Percentiles rank a stretch among this genome's conserved stretches.
Conservation (phyloP, 2,329 filamentous ascomycete species). For the Zymoseptoria tritici region DNA sequence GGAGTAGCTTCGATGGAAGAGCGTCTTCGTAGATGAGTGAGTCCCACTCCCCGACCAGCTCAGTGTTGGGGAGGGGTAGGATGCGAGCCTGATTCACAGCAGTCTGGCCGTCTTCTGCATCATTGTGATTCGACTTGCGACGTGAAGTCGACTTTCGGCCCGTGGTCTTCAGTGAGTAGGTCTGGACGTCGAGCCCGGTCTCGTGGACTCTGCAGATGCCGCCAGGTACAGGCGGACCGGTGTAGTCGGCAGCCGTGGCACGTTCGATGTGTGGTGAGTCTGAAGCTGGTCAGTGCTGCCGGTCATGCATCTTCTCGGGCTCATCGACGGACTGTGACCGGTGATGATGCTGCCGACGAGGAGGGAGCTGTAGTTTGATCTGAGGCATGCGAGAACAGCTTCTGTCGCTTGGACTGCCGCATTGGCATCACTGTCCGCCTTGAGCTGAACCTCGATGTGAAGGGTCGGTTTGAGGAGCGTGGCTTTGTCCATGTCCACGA, state of each 20-base stretch:
- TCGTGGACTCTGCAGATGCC: slow-evolving; percentile 26
- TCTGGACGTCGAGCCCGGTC: slow-evolving; percentile 37
- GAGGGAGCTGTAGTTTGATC: neutral
- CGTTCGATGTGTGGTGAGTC: slow-evolving; percentile 28
- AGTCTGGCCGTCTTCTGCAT: slow-evolving; percentile 23
- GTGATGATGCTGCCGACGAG: neutral
- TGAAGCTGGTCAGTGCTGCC: slow-evolving; percentile 6
- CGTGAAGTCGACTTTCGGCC: slow-evolving; percentile 18
- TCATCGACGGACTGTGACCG: neutral
- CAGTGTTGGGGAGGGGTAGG: slow-evolving; percentile 32
- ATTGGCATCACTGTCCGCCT: slow-evolving; percentile 10
- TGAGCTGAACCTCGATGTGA: slow-evolving; percentile 35
- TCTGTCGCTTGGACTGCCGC: neutral
- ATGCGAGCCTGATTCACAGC: slow-evolving; percentile 29
- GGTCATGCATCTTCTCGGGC: neutral
- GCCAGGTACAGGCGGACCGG: slow-evolving; percentile 18
- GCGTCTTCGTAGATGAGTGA: slow-evolving; percentile 39
- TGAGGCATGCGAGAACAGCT: neutral
- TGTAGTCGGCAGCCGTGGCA: slow-evolving; percentile 35
- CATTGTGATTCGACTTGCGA: slow-evolving; percentile 15
- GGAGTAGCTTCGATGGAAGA: slow-evolving; percentile 36
- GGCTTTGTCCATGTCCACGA: slow-evolving; percentile 7
- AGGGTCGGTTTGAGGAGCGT: slow-evolving; percentile 28
- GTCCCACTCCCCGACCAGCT: slow-evolving; percentile 38
- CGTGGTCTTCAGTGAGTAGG: slow-evolving; percentile 32